A percentile compares a stretch with the other conserved stretches of the same genome.
These are phyloP conservation scores for Stephanocyclus meneghinianus DNA, from an alignment of 352 stramenopile genomes.

Conservation along the genomic window DNA sequence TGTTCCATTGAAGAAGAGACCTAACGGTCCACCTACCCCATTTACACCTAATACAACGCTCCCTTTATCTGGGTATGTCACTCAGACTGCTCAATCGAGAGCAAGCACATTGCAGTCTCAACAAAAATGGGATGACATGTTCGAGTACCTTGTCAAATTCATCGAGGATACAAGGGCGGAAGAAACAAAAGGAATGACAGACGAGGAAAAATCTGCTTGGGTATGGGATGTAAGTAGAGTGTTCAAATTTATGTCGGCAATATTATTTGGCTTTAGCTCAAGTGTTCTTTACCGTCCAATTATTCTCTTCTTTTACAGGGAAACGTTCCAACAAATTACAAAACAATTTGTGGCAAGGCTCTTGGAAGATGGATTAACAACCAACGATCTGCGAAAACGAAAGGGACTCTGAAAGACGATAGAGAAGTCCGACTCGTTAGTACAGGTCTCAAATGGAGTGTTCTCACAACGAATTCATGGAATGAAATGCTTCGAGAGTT, in stretches of 20 bases:
- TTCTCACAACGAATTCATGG: conserved; percentile 80
- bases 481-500: conserved; percentile 79
- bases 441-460: conserved; percentile 81
- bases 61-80: not conserved
- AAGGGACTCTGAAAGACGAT: conserved; percentile 74
- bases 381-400: conserved; percentile 76
- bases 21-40: conserved; percentile 1
- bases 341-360: conserved; percentile 76
- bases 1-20: conserved; percentile 30
- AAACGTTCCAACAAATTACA: conserved; percentile 80
- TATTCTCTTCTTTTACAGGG: conserved; percentile 14
- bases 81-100: conserved; percentile 22
- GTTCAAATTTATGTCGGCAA: not conserved
- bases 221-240: conserved; percentile 50
- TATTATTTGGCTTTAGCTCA: not conserved
- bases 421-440: conserved; percentile 70
- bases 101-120: conserved; percentile 57
- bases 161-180: conserved; percentile 64
- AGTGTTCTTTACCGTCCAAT: conserved; percentile 3
- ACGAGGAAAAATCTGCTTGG: conserved; percentile 65
- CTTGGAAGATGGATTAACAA: conserved; percentile 82
- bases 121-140: conserved; percentile 83
- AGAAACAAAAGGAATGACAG: conserved; percentile 54
- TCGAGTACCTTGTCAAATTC: conserved; percentile 73
- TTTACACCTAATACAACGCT: conserved; percentile 1